phyloP scores from a whole-genome alignment of 768 basidiomycete species.

The Pleurotus tuoliensis region DNA sequence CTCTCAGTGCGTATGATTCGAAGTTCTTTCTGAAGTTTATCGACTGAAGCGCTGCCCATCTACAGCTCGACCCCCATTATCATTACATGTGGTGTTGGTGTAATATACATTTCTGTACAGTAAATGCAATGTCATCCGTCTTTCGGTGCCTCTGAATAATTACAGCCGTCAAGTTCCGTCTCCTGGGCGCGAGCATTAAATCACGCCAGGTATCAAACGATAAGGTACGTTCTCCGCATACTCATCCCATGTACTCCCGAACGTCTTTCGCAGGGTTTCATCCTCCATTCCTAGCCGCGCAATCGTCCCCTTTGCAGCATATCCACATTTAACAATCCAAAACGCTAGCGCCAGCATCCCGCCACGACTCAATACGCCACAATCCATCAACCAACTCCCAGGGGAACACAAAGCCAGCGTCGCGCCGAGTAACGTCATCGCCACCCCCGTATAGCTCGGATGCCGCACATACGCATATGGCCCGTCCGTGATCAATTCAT shows the following conservation, averaged over 20 bases:
- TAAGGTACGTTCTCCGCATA: constrained; percentile 8
- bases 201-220: constrained; percentile 1
- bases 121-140: neutral
- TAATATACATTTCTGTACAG: constrained; percentile 9
- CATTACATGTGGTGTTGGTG: constrained; percentile 2
- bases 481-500: constrained; percentile 11
- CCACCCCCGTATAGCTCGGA: constrained; percentile 14
- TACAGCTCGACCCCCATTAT: neutral
- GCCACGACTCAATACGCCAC: constrained; percentile 4
- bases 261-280: constrained; percentile 6
- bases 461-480: constrained; percentile 15
- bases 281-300: constrained; percentile 5
- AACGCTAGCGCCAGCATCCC: constrained; percentile 3
- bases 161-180: neutral
- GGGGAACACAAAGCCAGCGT: constrained; percentile 5
- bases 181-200: neutral
- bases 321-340: constrained; percentile 8
- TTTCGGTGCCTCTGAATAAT: neutral
- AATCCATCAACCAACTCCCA: constrained; percentile 8
- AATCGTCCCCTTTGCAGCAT: constrained; percentile 1
- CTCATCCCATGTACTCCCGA: constrained; percentile 5
- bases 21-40: neutral
- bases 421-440: constrained; percentile 10
- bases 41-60: neutral
- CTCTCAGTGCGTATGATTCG: neutral